phyloP scores from a whole-genome alignment of 2,329 filamentous ascomycete genomes.

The Ophiocordyceps robertsii region DNA sequence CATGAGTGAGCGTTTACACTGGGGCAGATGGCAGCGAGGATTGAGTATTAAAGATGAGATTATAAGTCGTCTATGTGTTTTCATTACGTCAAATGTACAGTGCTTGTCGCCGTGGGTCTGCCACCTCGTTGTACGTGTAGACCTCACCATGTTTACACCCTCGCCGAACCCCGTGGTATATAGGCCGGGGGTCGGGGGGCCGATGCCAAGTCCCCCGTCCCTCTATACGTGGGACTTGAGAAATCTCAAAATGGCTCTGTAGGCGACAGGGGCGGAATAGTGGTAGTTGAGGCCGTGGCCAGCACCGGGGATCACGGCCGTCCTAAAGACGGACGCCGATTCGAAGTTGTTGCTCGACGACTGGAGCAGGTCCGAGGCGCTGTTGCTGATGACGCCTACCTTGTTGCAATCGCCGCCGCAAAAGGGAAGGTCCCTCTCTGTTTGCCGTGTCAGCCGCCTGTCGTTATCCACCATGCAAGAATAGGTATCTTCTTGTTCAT shows the following conservation, averaged over 20 bases:
- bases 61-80: no score
- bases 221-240: not conserved
- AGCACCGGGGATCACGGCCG: slow-evolving; percentile 38
- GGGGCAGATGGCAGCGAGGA: no score
- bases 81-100: no score
- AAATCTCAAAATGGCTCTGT: slow-evolving; percentile 23
- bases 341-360: slow-evolving; percentile 26
- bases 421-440: slow-evolving; percentile 37
- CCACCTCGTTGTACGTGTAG: no score
- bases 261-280: slow-evolving; percentile 19
- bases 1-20: no score
- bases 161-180: no score
- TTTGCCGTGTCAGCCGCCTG: not conserved
- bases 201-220: no score
- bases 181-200: no score
- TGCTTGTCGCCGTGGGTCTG: no score
- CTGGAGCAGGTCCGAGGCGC: slow-evolving; percentile 27
- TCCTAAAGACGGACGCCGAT: slow-evolving; percentile 32
- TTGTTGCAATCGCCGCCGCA: slow-evolving; percentile 47
- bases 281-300: slow-evolving; percentile 37
- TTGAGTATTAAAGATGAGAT: no score
- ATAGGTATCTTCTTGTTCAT: not conserved
- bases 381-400: slow-evolving; percentile 22
- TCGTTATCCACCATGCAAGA: not conserved
- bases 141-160: no score